Conservation (phyloP, 768 basidiomycete genomes). For the Heimioporus sp. region DNA sequence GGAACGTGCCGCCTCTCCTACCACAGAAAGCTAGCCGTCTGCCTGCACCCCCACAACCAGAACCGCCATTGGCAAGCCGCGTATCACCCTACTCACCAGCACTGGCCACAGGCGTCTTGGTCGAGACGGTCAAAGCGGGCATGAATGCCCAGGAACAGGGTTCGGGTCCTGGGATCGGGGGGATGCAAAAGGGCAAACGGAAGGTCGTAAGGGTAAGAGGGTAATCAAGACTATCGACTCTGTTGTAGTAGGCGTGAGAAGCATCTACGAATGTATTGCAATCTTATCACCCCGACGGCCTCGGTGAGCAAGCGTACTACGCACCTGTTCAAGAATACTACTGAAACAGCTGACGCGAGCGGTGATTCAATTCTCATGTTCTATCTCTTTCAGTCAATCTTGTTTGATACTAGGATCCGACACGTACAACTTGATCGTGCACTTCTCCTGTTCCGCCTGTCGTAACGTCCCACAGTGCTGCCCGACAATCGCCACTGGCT, state of each 20-base stretch:
- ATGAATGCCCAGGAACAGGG: slow-evolving; percentile 66
- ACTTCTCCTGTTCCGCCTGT: too few species aligned
- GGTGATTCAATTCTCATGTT: too few species aligned
- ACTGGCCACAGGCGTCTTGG: slow-evolving; percentile 69
- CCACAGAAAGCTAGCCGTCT: slow-evolving; percentile 39
- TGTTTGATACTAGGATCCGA: too few species aligned
- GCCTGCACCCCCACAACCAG: slow-evolving; percentile 75
- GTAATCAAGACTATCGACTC: slow-evolving; percentile 19
- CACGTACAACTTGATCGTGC: too few species aligned
- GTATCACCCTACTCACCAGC: slow-evolving; percentile 81
- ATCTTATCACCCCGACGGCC: background rate
- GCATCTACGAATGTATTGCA: slow-evolving; percentile 21
- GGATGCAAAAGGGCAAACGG: slow-evolving; percentile 68
- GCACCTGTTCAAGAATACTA: too few species aligned
- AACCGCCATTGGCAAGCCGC: slow-evolving; percentile 68
- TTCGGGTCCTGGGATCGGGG: slow-evolving; percentile 31
- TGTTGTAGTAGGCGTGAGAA: slow-evolving; percentile 8
- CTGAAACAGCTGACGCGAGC: too few species aligned
- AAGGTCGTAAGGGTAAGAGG: slow-evolving; percentile 77
- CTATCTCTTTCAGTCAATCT: too few species aligned
- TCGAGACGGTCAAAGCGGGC: slow-evolving; percentile 84
- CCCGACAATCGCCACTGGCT: background rate
- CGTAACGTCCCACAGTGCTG: background rate
- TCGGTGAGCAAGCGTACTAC: too few species aligned
- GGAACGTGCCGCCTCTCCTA: slow-evolving; percentile 27